These are phyloP conservation scores for Xylaria scruposa DNA, from an alignment of 495 filamentous ascomycete species.

Conservation along the genomic window DNA sequence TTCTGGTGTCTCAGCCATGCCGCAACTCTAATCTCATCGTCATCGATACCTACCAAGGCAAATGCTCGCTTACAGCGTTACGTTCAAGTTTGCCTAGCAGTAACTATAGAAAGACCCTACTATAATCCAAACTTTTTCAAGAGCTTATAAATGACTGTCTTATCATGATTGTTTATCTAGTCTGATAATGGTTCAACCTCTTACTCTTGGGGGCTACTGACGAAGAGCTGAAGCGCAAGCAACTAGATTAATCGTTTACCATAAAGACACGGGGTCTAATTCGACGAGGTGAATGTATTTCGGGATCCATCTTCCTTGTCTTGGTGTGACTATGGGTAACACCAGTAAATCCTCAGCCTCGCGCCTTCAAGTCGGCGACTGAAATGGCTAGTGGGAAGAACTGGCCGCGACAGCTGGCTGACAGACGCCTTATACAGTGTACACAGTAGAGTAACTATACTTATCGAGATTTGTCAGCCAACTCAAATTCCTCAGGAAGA, in stretches of 20 bases:
- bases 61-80: background rate
- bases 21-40: background rate
- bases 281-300: background rate
- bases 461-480: conserved; percentile 23
- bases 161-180: background rate
- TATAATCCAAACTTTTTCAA: background rate
- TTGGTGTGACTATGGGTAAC: background rate
- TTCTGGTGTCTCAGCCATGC: conserved; percentile 11
- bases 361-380: conserved; percentile 3
- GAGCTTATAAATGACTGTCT: background rate
- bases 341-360: conserved; percentile 9
- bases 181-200: background rate
- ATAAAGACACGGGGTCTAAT: background rate
- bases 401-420: background rate
- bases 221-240: background rate
- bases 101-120: background rate
- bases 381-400: background rate
- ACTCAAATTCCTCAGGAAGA: conserved; percentile 22
- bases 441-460: background rate
- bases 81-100: background rate
- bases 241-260: background rate
- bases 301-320: background rate
- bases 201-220: background rate
- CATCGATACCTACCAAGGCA: background rate
- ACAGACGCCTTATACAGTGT: background rate